These are phyloP conservation scores for Babjeviella inositovora DNA, from an alignment of 805 yeast species.

Conservation along the genomic window DNA sequence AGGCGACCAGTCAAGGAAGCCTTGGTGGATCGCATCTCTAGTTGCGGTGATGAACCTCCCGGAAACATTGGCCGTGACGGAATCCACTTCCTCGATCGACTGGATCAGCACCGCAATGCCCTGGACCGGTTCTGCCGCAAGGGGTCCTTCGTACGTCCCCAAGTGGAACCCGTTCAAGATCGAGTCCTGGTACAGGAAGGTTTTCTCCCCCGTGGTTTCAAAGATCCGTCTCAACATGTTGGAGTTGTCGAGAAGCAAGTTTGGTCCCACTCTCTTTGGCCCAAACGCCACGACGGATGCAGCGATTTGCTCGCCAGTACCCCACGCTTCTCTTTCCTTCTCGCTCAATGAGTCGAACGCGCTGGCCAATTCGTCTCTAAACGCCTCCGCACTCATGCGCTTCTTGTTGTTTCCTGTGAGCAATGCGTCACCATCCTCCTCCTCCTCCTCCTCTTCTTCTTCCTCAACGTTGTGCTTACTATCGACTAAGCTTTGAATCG, in stretches of 20 bases:
- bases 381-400: slow-evolving; percentile 9
- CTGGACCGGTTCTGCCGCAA: slow-evolving; percentile 76
- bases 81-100: slow-evolving; percentile 12
- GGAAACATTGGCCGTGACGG: slow-evolving; percentile 26
- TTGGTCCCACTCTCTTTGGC: slow-evolving; percentile 63
- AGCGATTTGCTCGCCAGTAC: slow-evolving; percentile 10
- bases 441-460: slow-evolving; percentile 6
- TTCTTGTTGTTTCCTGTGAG: slow-evolving; percentile 4
- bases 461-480: slow-evolving; percentile 7
- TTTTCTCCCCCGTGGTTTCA: slow-evolving; percentile 1
- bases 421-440: slow-evolving; percentile 6
- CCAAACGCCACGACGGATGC: slow-evolving; percentile 52
- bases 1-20: slow-evolving; percentile 72
- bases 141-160: slow-evolving; percentile 74
- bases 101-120: slow-evolving; percentile 52
- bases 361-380: slow-evolving; percentile 12
- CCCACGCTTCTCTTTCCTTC: slow-evolving; percentile 7
- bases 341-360: slow-evolving; percentile 3
- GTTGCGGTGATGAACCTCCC: slow-evolving; percentile 66
- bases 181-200: slow-evolving; percentile 37
- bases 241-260: slow-evolving; percentile 45
- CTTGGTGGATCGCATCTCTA: slow-evolving; percentile 56
- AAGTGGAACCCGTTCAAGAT: slow-evolving; percentile 74
- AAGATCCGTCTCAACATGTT: slow-evolving; percentile 16
- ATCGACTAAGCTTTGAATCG: slow-evolving; percentile 18